These are phyloP conservation scores for Fusarium domesticum DNA, from an alignment of 2,329 filamentous ascomycete species.

Conservation along the genomic window DNA sequence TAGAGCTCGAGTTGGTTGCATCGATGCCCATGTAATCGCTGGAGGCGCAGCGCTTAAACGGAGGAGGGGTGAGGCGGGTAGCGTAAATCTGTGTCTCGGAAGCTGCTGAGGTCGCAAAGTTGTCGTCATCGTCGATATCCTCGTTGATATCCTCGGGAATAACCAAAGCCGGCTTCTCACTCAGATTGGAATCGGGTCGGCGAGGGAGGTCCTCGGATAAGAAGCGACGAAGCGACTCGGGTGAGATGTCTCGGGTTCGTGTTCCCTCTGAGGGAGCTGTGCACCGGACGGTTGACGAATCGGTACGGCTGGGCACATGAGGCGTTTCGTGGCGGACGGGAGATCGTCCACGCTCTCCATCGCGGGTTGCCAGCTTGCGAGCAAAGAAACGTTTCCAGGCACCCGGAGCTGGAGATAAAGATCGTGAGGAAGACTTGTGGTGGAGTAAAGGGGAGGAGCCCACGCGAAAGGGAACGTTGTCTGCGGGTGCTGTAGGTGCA, in stretches of 20 bases:
- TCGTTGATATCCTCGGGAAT: conserved; percentile 38
- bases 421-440: conserved; percentile 43
- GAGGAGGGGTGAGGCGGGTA: conserved; percentile 53
- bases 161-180: conserved; percentile 32
- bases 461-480: conserved; percentile 25
- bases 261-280: conserved; percentile 38
- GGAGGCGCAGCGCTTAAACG: conserved; percentile 40
- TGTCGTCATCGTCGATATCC: conserved; percentile 57
- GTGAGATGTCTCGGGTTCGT: conserved; percentile 52
- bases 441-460: conserved; percentile 33
- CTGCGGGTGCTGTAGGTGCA: conserved; percentile 38
- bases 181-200: conserved; percentile 25
- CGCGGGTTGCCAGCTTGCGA: conserved; percentile 38
- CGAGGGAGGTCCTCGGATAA: conserved; percentile 45
- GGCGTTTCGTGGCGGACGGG: conserved; percentile 28
- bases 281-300: conserved; percentile 20
- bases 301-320: conserved; percentile 2
- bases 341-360: conserved; percentile 35
- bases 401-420: conserved; percentile 46
- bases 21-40: conserved; percentile 29
- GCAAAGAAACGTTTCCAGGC: conserved; percentile 52
- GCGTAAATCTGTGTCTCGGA: conserved; percentile 44
- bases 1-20: conserved; percentile 22
- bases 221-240: conserved; percentile 53
- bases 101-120: conserved; percentile 54